phyloP scores from a whole-genome alignment of 139 green algal genomes.

The Cymbomonas tetramitiformis region DNA sequence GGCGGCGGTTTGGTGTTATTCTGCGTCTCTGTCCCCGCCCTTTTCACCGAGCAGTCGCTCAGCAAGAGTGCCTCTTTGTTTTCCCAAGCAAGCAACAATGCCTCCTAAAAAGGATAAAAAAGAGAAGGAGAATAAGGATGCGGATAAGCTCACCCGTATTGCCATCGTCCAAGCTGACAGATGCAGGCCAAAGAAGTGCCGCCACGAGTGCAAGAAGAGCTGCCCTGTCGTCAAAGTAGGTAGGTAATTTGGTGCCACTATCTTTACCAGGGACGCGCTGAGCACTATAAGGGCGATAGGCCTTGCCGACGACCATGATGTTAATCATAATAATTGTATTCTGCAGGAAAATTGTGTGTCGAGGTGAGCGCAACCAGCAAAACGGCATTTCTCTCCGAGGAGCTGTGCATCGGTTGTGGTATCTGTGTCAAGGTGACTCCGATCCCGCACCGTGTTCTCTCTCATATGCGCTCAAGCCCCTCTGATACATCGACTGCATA shows the following conservation, averaged over 20 bases:
- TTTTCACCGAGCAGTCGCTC: too few relatives aligned
- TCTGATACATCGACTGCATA: too few relatives aligned
- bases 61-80: too few relatives aligned
- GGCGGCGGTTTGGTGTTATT: too few relatives aligned
- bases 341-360: slow-evolving; percentile 88
- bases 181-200: slow-evolving; percentile 90
- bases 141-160: slow-evolving; percentile 80
- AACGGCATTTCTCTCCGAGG: slow-evolving; percentile 87
- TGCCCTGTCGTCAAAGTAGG: slow-evolving; percentile 92
- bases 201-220: slow-evolving; percentile 96
- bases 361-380: slow-evolving; percentile 75
- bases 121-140: slow-evolving; percentile 33
- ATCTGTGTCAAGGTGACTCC: slow-evolving; percentile 99
- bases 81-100: too few relatives aligned
- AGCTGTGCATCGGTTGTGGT: slow-evolving; percentile 98
- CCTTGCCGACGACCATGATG: neutral
- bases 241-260: neutral
- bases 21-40: too few relatives aligned
- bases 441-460: too few relatives aligned
- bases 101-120: slow-evolving; percentile 65
- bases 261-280: neutral
- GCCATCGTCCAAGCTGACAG: slow-evolving; percentile 85
- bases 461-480: too few relatives aligned
- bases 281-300: neutral
- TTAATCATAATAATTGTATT: neutral